Conservation (phyloP, 2,329 filamentous ascomycete genomes). For the Pseudogymnoascus sp. region DNA sequence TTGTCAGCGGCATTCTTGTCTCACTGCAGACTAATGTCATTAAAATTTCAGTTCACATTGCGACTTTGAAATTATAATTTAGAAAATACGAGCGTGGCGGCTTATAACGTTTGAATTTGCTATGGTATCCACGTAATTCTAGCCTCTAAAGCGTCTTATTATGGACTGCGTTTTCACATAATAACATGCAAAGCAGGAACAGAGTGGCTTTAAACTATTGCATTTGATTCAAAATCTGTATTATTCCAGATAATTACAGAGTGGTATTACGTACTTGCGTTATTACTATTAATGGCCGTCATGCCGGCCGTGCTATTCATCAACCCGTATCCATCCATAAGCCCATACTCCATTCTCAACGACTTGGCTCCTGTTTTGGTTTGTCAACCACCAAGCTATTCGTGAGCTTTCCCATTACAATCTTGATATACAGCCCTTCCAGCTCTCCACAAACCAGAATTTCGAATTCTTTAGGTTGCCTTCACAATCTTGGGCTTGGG, state of each 20-base stretch:
- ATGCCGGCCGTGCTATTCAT: constrained; percentile 3
- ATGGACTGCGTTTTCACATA: background rate
- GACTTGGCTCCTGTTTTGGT: background rate
- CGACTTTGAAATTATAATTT: background rate
- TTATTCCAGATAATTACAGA: constrained; percentile 7
- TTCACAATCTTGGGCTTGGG: constrained; percentile 19
- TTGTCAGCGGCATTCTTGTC: background rate
- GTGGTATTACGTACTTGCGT: constrained; percentile 1
- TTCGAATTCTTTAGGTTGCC: background rate
- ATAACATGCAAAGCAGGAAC: background rate
- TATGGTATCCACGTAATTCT: background rate
- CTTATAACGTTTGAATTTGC: background rate
- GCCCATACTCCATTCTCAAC: background rate
- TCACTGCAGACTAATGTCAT: background rate
- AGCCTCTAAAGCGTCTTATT: background rate
- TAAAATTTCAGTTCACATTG: background rate
- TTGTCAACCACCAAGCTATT: background rate
- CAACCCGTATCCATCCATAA: background rate
- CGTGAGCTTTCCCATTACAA: constrained; percentile 1
- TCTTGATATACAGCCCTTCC: background rate
- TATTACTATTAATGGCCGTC: constrained; percentile 7
- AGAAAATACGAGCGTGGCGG: no score
- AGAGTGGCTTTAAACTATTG: background rate
- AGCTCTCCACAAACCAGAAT: background rate
- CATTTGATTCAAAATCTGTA: constrained; percentile 2